Conservation (phyloP, 1,139 yeast species). For the Debaryomyces robertsiae region DNA sequence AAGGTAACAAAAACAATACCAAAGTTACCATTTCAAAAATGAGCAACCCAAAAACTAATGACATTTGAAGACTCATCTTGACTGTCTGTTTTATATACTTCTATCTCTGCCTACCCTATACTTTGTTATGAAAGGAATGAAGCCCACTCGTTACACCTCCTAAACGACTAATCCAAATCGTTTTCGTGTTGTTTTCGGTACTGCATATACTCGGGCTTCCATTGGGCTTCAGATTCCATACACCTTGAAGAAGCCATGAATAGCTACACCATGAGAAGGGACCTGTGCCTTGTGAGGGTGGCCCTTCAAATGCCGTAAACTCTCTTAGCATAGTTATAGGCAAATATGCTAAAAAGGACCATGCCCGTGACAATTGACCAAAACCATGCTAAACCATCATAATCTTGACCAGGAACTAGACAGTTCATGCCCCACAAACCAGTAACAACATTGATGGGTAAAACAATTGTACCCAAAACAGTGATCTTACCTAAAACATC, state of each 20-base stretch:
- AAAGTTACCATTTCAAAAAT: conserved; percentile 57
- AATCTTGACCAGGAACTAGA: conserved; percentile 88
- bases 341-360: conserved; percentile 40
- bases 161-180: no score
- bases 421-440: conserved; percentile 99
- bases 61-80: conserved; percentile 50
- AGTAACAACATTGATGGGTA: conserved; percentile 92
- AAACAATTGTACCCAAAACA: conserved; percentile 88
- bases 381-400: conserved; percentile 79
- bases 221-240: no score
- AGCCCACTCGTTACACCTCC: no score
- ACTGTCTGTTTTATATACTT: conserved; percentile 3
- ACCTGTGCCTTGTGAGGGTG: no score
- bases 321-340: conserved; percentile 45
- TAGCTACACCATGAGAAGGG: no score
- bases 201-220: no score
- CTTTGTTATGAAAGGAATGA: not conserved
- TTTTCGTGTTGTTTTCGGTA: no score
- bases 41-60: conserved; percentile 46
- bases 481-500: conserved; percentile 94
- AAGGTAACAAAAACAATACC: conserved; percentile 58
- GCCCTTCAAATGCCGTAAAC: conserved; percentile 40
- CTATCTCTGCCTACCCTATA: conserved; percentile 4
- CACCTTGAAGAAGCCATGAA: no score
- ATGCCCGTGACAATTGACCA: conserved; percentile 45